These are phyloP conservation scores for Moringa oleifera DNA, from an alignment of 345 rosid species.

Conservation along the genomic window DNA sequence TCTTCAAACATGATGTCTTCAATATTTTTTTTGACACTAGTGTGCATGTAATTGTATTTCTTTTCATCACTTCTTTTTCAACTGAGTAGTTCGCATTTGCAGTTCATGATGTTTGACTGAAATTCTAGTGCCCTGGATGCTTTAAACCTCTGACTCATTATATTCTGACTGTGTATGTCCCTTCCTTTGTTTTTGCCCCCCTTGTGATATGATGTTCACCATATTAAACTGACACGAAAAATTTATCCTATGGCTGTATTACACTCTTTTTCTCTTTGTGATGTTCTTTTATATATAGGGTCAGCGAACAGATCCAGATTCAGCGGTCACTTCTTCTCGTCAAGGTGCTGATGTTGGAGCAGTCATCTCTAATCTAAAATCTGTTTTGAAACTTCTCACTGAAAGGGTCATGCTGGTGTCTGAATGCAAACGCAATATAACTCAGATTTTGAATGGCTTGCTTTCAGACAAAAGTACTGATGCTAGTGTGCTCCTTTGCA, in stretches of 20 bases:
- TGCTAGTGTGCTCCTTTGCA: constrained; percentile 86
- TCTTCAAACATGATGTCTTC: background rate
- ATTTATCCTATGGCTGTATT: constrained; percentile 6
- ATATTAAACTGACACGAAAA: background rate
- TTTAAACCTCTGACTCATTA: background rate
- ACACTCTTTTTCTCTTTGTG: constrained; percentile 10
- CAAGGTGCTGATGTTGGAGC: constrained; percentile 84
- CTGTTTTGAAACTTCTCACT: constrained; percentile 73
- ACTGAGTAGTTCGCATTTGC: background rate
- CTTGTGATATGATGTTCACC: background rate
- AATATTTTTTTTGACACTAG: background rate
- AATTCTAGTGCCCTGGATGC: no score
- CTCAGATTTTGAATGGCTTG: constrained; percentile 70
- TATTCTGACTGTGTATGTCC: background rate
- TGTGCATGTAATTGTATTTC: background rate
- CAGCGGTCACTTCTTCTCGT: constrained; percentile 81
- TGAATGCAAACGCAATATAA: constrained; percentile 79
- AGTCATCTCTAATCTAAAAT: constrained; percentile 70
- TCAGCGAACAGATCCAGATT: constrained; percentile 83
- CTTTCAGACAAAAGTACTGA: constrained; percentile 93
- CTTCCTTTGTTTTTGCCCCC: background rate
- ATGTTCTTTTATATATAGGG: constrained; percentile 44
- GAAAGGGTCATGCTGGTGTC: constrained; percentile 84
- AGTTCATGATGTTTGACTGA: background rate
- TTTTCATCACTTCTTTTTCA: background rate